Evolutionary conservation across 2,329 filamentous ascomycete species (phyloP), one percentile per base, ranked within the genome.

Genomic region (Coleophoma eucalyptorum): DNA sequence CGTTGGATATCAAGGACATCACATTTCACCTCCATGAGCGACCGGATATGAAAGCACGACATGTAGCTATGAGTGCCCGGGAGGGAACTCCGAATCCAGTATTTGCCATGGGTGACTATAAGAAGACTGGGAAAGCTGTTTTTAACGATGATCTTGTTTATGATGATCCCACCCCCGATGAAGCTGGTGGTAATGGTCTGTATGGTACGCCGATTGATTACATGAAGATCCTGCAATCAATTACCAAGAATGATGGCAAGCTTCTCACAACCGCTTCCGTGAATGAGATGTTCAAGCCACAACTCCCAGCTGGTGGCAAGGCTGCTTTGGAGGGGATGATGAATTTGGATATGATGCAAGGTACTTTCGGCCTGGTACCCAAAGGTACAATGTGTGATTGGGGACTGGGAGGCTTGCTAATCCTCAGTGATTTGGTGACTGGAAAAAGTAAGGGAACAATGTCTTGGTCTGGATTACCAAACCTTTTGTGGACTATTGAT

Each of bases 191-290:
- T 0, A 63, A 67, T 43, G 71, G 71, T 1, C 43, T 64, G 4
- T 70, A 61, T 48, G 67, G 67, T 3, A 61, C 65, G 3, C 64
- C 72, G 5, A 34, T 53, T 0, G 70, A 76, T 19, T 81, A 75
- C 51, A 53, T 74, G 47, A 69, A 69, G 34, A 60, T 81, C 5
- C 58, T 78, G 3, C 65, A 64, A 3, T 77, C 75, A 2, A 58
- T 83, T 1, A 65, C 80, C 0, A 61, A 63, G 2, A 72, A 80
- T 43, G 77, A 81, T 48, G 73, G 71, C 3, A 73, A 69, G 40
- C 55, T 82, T 0, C 67, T 83, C 6, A 67, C 62, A 18, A 63
- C 66, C 0, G 61, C 62, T 3, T 76, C 70, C 0, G 67, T 74
- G 0, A 65, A 72, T 1, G 56, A 66, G 41, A 69, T 82, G 63